Base-by-base conservation (phyloP, 768 basidiomycete genomes). In the Xerocomus spinulosus region DNA sequence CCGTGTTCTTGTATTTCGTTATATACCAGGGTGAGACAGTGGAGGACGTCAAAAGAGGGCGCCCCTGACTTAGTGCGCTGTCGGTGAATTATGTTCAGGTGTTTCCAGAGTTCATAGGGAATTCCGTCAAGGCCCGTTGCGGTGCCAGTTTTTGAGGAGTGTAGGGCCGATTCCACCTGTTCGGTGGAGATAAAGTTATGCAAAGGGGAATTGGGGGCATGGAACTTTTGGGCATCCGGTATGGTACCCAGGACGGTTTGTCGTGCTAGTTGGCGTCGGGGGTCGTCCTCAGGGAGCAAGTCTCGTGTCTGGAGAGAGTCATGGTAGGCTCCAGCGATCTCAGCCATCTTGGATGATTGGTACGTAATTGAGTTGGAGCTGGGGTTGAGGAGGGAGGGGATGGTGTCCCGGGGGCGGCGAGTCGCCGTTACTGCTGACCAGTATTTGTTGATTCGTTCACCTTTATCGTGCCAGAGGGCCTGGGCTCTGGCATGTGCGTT, bases 1-100 rank as follows among this genome's bases (percentile, higher is more conserved):
- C 71, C 68, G 30, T 67, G 1, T 2, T 2, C 0, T 46, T 65
- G 46, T 0, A 73, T 71, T 28, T 72, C 57, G 2, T 56, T 57
- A 15, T 40, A 61, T 0, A 61, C 37, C 0, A 0, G 20, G 0
- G 24, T 53, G 0, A 62, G 41, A 1, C 37, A 30, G 4, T 45
- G 15, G 0, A 55, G 20, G 0, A 59, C 33, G 24, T 53, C 8
- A 40, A 67, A 51, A 10, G 23, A 17, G 0, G 44, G 20, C n/a
- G n/a, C n/a, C n/a, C n/a, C n/a, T n/a, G n/a, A n/a, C n/a, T n/a
- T n/a, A n/a, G n/a, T n/a, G n/a, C n/a, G n/a, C n/a, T n/a, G n/a
- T n/a, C n/a, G n/a, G n/a, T n/a, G n/a, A n/a, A n/a, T n/a, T n/a
- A n/a, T n/a, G n/a, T 51, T 20, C 0, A 55, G 29, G 0, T 1